These are phyloP conservation scores for Flaveria trinervia DNA, from an alignment of 129 eudicot genomes.

Conservation along the genomic window DNA sequence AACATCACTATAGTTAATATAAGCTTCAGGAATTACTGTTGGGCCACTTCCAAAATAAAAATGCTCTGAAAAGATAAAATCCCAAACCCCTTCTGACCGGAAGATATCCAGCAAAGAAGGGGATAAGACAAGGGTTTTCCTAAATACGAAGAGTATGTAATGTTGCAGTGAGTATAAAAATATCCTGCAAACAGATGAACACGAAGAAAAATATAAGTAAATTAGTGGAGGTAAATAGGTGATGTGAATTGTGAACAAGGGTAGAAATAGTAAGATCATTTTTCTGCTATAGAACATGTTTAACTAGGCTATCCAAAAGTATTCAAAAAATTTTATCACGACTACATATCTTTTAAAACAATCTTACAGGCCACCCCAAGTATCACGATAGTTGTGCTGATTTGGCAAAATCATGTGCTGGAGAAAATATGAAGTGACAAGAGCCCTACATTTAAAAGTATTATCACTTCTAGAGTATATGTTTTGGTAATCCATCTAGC, in stretches of 20 bases:
- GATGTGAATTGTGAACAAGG: neutral
- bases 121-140: conserved; percentile 63
- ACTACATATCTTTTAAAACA: neutral
- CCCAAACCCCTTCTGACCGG: conserved; percentile 89
- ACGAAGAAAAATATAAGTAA: conserved; percentile 7
- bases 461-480: neutral
- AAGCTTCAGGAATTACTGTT: conserved; percentile 46
- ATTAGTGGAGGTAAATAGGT: neutral
- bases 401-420: neutral
- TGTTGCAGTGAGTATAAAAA: conserved; percentile 73
- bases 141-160: conserved; percentile 63
- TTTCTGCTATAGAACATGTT: neutral
- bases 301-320: neutral
- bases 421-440: neutral
- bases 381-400: neutral
- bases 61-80: conserved; percentile 90
- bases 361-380: conserved; percentile 1
- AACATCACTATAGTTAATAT: conserved; percentile 41
- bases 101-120: conserved; percentile 74
- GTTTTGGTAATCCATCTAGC: neutral
- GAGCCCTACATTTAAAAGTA: neutral
- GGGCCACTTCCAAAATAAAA: conserved; percentile 74
- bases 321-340: neutral
- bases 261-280: conserved; percentile 13
- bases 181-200: conserved; percentile 51